Percentiles rank a stretch among this genome's conserved stretches.
Conservation (phyloP, 2,329 filamentous ascomycete genomes). For the Aspergillus ruber region DNA sequence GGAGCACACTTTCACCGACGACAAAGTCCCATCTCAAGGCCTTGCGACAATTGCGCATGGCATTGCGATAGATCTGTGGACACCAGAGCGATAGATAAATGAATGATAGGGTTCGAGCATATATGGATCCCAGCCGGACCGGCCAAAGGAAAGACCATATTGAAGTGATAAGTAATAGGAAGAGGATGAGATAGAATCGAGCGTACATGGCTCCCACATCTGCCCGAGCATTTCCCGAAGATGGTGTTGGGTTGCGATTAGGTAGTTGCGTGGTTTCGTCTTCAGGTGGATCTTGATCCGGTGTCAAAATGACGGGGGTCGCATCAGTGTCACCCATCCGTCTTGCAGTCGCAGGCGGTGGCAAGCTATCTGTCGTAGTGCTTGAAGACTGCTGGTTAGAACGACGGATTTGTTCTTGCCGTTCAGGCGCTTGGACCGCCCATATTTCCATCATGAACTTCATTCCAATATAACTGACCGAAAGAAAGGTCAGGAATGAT, state of each 20-base stretch:
- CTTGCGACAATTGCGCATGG: conserved; percentile 82
- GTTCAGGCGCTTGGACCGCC: conserved; percentile 50
- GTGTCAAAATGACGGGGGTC: conserved; percentile 53
- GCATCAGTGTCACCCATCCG: conserved; percentile 41
- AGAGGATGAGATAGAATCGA: conserved; percentile 56
- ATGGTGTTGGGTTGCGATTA: conserved; percentile 27
- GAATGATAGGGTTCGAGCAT: conserved; percentile 59
- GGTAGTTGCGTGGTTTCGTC: conserved; percentile 27
- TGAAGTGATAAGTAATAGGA: conserved; percentile 52
- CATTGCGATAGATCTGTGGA: conserved; percentile 87
- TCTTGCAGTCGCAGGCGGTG: conserved; percentile 46
- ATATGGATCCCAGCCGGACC: conserved; percentile 45
- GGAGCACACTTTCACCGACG: conserved; percentile 70
- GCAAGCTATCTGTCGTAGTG: conserved; percentile 35
- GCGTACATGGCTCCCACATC: conserved; percentile 55
- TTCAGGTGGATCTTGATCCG: conserved; percentile 50
- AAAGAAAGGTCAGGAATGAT: conserved; percentile 55
- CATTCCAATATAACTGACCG: conserved; percentile 57
- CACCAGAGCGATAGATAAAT: conserved; percentile 84
- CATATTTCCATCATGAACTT: conserved; percentile 63
- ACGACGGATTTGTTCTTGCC: conserved; percentile 29
- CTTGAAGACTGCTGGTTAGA: conserved; percentile 19
- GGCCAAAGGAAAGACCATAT: conserved; percentile 56
- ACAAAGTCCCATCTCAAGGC: conserved; percentile 91
- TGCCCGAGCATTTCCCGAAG: conserved; percentile 30